phyloP scores from a whole-genome alignment of 2,329 filamentous ascomycete genomes.

The Macrophomina pseudophaseolina region DNA sequence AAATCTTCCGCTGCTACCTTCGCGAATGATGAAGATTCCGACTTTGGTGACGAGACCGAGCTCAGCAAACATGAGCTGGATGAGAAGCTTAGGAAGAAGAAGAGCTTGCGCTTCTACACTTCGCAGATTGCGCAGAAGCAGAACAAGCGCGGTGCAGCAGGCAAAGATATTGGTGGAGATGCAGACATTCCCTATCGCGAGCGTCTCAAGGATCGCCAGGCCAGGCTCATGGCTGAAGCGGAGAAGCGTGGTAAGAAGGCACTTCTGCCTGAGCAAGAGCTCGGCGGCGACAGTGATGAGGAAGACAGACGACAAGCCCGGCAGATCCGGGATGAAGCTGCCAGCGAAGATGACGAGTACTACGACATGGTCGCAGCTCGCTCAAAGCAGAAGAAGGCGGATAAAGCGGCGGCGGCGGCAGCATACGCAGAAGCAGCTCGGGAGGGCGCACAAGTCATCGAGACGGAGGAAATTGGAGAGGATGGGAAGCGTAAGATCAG shows the following conservation, averaged over 20 bases:
- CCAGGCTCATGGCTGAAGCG: conserved; percentile 85
- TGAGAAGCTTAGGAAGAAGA: conserved; percentile 88
- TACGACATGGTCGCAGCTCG: conserved; percentile 84
- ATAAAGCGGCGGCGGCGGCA: conserved; percentile 71
- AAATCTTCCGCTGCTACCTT: conserved; percentile 29
- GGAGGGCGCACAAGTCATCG: conserved; percentile 65
- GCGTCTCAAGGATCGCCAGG: conserved; percentile 82
- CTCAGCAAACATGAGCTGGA: conserved; percentile 79
- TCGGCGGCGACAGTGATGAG: conserved; percentile 73
- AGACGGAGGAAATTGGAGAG: conserved; percentile 71
- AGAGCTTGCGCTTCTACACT: conserved; percentile 95
- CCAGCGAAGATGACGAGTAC: conserved; percentile 71
- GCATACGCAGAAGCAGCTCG: conserved; percentile 61
- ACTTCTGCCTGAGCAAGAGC: conserved; percentile 63
- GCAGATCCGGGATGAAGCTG: conserved; percentile 50
- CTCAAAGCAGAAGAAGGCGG: conserved; percentile 70
- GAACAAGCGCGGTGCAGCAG: conserved; percentile 77
- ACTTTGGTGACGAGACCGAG: conserved; percentile 88
- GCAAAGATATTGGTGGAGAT: conserved; percentile 77
- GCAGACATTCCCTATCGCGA: conserved; percentile 87
- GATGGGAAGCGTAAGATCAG: conserved; percentile 93
- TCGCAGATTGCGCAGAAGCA: conserved; percentile 96
- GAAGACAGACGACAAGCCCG: conserved; percentile 63
- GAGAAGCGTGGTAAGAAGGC: conserved; percentile 77
- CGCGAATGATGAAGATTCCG: conserved; percentile 69